Percentiles rank a stretch among this genome's conserved stretches.
phyloP scores from a whole-genome alignment of 2,329 filamentous ascomycete genomes.

The Plenodomus tracheiphilus region DNA sequence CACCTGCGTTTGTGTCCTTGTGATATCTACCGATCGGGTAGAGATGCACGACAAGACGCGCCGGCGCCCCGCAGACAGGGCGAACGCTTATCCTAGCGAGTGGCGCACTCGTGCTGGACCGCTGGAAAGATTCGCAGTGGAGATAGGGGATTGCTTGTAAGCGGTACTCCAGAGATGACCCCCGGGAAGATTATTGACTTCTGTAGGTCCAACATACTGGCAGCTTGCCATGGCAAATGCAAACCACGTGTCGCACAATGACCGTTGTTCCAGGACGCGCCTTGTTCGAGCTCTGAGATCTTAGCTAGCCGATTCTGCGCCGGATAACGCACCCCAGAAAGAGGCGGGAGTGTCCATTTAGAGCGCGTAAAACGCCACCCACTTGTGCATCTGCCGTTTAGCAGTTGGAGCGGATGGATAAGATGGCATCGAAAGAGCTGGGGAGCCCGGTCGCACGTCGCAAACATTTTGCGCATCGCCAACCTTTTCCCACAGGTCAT shows the following conservation, averaged over 20 bases:
- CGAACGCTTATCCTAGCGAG: too few species aligned
- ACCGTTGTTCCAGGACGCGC: too few species aligned
- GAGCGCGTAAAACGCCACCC: constrained; percentile 4
- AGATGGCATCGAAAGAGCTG: not conserved
- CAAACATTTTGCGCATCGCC: not conserved
- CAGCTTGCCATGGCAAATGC: too few species aligned
- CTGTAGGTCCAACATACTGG: too few species aligned
- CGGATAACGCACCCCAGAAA: constrained; percentile 9
- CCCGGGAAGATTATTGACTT: too few species aligned
- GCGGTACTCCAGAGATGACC: too few species aligned
- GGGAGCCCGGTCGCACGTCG: too few species aligned
- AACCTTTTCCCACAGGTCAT: not conserved
- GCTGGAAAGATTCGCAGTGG: too few species aligned
- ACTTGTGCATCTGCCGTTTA: constrained; percentile 3
- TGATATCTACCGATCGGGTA: not conserved
- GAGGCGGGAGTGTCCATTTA: constrained; percentile 1
- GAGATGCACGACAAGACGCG: not conserved
- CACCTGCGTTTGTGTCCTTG: not conserved
- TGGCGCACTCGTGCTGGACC: not conserved
- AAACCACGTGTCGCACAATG: too few species aligned
- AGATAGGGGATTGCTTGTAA: too few species aligned
- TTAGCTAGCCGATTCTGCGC: constrained; percentile 3
- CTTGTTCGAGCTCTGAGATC: not conserved
- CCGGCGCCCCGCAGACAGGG: too few species aligned
- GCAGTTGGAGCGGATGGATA: not conserved